Percentiles rank a stretch among this genome's conserved stretches.
These are phyloP conservation scores for Erodium texanum DNA, from an alignment of 441 rosid species.

Conservation along the genomic window DNA sequence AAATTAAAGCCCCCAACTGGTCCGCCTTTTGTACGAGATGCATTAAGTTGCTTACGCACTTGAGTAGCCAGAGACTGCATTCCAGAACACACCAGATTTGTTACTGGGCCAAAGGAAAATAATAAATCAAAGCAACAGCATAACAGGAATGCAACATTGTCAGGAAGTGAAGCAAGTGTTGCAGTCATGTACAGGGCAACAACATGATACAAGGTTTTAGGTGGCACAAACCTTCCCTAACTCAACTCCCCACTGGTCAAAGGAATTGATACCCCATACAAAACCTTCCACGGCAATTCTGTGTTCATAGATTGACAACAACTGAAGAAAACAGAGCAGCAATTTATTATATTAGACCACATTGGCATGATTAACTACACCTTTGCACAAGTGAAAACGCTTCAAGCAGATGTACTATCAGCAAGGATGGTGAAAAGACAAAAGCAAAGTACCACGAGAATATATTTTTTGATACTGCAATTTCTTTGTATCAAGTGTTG, in stretches of 20 bases:
- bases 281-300: slow-evolving; percentile 92
- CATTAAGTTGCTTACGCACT: slow-evolving; percentile 77
- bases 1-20: slow-evolving; percentile 66
- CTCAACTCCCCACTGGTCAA: slow-evolving; percentile 99
- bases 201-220: background rate
- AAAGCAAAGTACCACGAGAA: background rate
- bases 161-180: background rate
- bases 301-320: slow-evolving; percentile 91
- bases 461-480: too few relatives aligned
- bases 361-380: background rate
- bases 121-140: background rate
- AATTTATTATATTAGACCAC: slow-evolving; percentile 7
- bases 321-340: slow-evolving; percentile 29
- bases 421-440: background rate
- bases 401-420: background rate
- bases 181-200: background rate
- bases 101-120: background rate
- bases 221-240: slow-evolving; percentile 63
- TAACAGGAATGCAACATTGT: background rate
- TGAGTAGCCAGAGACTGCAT: slow-evolving; percentile 73
- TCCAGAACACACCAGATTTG: slow-evolving; percentile 10
- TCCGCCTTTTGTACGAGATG: slow-evolving; percentile 60
- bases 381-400: background rate
- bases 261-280: slow-evolving; percentile 88
- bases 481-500: too few relatives aligned